A percentile compares a stretch with the other conserved stretches of the same genome.
Conservation (phyloP, 805 yeast genomes). For the Komagataella populi region DNA sequence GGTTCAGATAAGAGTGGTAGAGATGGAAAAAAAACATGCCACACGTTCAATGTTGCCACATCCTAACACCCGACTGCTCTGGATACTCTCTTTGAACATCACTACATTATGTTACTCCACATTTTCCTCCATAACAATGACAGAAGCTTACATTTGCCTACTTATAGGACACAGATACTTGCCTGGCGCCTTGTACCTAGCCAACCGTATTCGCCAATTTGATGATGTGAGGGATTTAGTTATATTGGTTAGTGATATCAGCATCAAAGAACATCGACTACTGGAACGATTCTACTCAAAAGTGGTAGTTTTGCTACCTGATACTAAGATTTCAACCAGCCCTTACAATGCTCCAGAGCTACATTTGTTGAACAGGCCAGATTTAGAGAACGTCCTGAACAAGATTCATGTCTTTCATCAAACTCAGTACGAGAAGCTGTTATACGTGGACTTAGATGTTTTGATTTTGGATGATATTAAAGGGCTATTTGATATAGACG, state of each 20-base stretch:
- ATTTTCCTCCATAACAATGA: background rate
- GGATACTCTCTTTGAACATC: background rate
- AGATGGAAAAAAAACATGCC: background rate
- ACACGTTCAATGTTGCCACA: background rate
- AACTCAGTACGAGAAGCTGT: conserved; percentile 25
- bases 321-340: conserved; percentile 4
- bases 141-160: conserved; percentile 16
- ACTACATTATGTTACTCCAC: background rate
- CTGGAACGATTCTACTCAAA: conserved; percentile 1
- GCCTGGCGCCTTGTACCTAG: conserved; percentile 18
- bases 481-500: conserved; percentile 12
- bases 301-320: conserved; percentile 11
- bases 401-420: conserved; percentile 44
- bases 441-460: conserved; percentile 58
- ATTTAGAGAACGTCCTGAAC: conserved; percentile 26
- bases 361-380: conserved; percentile 11
- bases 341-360: background rate
- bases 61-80: background rate
- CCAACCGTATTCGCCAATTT: background rate
- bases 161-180: conserved; percentile 20
- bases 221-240: background rate
- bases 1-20: background rate
- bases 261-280: conserved; percentile 7
- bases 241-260: conserved; percentile 4
- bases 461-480: conserved; percentile 27